phyloP scores from a whole-genome alignment of 257 asterid species.

The Avicennia marina region DNA sequence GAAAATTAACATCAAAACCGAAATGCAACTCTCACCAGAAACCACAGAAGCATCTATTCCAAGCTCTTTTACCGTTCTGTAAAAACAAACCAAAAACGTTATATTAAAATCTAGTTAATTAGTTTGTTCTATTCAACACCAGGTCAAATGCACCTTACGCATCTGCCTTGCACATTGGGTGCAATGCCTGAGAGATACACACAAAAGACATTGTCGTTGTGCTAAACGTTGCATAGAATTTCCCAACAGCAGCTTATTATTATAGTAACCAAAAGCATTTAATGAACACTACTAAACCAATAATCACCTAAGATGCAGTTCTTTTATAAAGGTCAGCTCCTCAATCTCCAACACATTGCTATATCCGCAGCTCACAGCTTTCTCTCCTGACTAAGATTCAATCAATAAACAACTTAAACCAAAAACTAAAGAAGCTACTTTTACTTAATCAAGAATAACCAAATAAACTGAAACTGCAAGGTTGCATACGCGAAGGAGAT shows the following conservation, averaged over 20 bases:
- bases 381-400: slow-evolving; percentile 65
- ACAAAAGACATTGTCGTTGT: neutral
- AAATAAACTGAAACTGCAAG: neutral
- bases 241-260: neutral
- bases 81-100: neutral
- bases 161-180: no score
- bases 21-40: slow-evolving; percentile 36
- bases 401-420: slow-evolving; percentile 2
- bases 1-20: slow-evolving; percentile 1
- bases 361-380: slow-evolving; percentile 63
- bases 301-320: slow-evolving; percentile 56
- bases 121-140: neutral
- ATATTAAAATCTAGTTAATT: neutral
- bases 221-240: neutral
- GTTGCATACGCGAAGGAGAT: slow-evolving; percentile 43
- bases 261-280: neutral
- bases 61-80: slow-evolving; percentile 53
- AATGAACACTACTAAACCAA: neutral
- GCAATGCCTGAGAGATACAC: neutral
- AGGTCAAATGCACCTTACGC: slow-evolving; percentile 1
- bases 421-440: neutral
- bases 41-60: slow-evolving; percentile 40
- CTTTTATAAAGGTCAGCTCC: slow-evolving; percentile 48
- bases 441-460: neutral
- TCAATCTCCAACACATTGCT: slow-evolving; percentile 48